Evolutionary conservation across 345 rosid genomes (phyloP).

Genomic region (Euphorbia lathyris): DNA sequence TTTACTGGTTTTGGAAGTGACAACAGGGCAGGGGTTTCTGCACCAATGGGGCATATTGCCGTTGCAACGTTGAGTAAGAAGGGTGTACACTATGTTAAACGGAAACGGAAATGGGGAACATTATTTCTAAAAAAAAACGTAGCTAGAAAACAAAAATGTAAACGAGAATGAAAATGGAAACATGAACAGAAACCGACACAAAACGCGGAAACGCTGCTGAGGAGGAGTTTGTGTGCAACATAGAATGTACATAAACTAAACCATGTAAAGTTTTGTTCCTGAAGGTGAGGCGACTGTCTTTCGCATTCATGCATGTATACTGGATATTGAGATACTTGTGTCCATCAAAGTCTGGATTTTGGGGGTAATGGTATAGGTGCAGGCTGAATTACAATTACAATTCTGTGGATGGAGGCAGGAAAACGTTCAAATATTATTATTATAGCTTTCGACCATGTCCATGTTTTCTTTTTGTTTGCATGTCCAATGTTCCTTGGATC

Average conservation of each 20-base stretch:
- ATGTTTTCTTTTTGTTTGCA: not conserved
- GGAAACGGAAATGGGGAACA: no score
- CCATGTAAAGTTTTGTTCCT: slow-evolving; percentile 20
- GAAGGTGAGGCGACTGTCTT: not conserved
- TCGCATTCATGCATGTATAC: slow-evolving; percentile 8
- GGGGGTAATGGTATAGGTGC: slow-evolving; percentile 10
- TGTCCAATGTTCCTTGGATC: not conserved
- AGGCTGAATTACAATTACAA: not conserved
- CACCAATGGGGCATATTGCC: slow-evolving; percentile 93
- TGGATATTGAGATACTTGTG: not conserved
- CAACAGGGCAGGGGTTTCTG: slow-evolving; percentile 90
- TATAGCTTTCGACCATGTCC: no score
- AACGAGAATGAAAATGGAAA: no score
- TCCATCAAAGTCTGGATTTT: slow-evolving; percentile 12
- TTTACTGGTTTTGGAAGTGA: slow-evolving; percentile 78
- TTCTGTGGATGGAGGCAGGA: slow-evolving; percentile 8
- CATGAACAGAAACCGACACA: no score
- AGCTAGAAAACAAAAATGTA: no score
- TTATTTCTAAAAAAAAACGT: no score
- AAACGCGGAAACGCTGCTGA: no score
- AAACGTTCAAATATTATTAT: not conserved
- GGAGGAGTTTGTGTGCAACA: no score
- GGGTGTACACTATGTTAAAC: no score
- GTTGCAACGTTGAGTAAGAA: slow-evolving; percentile 36
- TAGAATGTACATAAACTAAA: not conserved